Base-by-base conservation (phyloP, 2,329 filamentous ascomycete genomes). In the Zymoseptoria brevis region DNA sequence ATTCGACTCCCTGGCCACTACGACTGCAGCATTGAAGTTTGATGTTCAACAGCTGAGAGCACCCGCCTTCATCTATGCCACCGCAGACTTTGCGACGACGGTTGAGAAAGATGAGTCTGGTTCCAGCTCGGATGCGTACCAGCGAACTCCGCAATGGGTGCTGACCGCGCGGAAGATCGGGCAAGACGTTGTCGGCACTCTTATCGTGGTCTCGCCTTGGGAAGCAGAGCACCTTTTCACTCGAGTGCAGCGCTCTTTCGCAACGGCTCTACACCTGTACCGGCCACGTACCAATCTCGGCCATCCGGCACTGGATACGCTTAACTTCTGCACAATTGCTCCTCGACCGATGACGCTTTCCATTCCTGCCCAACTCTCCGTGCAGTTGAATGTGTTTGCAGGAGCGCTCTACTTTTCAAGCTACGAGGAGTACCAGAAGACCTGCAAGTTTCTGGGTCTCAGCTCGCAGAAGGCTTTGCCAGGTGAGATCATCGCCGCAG, bases 391-490 rank as follows among this genome's bases (percentile, higher is more conserved):
- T 50, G 71, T 90, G 0, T 89, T 90, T 57, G 76, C 87, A 0
- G 87, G 87, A 0, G 84, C 87, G 57, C 75, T 89, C 0, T 90
- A 89, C 63, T 74, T 89, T 9, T 70, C 68, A 0, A 78, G 75
- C 0, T 81, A 77, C 50, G 59, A 73, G 0, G 80, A 88, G 56
- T 90, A 89, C 61, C 13, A 60, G 9, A 56, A 54, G 13, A 55
- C 53, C 22, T 60, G 60, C 60, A 56, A 50, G 35, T 60, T 64
- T 24, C 50, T 64, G 11, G 58, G 60, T 54, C 68, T 64, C 49
- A 58, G 60, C 1, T 22, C 57, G 19, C 54, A 57, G 24, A 60
- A 59, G 53, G 55, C 53, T 4, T 11, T 54, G 22, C 45, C 51
- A 9, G 63, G 60, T 16, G 67, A 61, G 63, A 26, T 60, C 13